Evolutionary conservation across 768 basidiomycete species (phyloP).

Genomic region (Rhodotorula diobovata): DNA sequence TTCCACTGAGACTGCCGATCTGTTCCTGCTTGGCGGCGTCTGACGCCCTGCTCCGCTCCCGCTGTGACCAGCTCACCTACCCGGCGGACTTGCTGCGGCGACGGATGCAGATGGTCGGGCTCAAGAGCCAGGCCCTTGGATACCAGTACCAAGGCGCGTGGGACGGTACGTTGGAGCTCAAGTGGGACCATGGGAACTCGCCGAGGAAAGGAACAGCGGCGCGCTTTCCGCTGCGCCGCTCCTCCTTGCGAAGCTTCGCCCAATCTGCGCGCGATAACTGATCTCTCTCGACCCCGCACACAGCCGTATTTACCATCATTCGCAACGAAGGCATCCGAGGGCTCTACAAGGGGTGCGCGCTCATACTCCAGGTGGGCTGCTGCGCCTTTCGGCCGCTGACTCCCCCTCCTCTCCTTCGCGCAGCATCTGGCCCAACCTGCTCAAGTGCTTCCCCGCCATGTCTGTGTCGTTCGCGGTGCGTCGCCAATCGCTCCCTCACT

Average conservation of each 20-base stretch:
- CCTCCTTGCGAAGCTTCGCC: no score
- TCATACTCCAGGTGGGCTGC: no score
- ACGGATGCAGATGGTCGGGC: conserved; percentile 91
- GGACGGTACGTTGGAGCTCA: conserved; percentile 10
- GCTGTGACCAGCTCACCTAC: conserved; percentile 61
- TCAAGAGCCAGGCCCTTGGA: conserved; percentile 54
- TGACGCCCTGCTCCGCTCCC: not conserved
- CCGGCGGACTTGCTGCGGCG: conserved; percentile 90
- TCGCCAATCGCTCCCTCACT: not conserved
- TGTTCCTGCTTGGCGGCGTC: not conserved
- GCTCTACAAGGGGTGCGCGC: conserved; percentile 57
- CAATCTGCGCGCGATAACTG: not conserved
- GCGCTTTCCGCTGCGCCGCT: no score
- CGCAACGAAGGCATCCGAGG: conserved; percentile 69
- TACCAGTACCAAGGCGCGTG: conserved; percentile 35
- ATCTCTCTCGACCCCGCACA: conserved; percentile 37
- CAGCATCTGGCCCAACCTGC: conserved; percentile 50
- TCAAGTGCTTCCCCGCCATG: conserved; percentile 38
- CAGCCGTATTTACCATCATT: conserved; percentile 67
- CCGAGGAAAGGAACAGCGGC: no score
- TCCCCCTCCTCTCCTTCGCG: not conserved
- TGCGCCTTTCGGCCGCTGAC: not conserved
- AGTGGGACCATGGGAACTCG: no score
- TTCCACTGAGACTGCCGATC: no score
- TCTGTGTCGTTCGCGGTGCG: conserved; percentile 19